Base-by-base conservation (phyloP, 192 early-diverging fungal genomes). In the Mortierella alpina region DNA sequence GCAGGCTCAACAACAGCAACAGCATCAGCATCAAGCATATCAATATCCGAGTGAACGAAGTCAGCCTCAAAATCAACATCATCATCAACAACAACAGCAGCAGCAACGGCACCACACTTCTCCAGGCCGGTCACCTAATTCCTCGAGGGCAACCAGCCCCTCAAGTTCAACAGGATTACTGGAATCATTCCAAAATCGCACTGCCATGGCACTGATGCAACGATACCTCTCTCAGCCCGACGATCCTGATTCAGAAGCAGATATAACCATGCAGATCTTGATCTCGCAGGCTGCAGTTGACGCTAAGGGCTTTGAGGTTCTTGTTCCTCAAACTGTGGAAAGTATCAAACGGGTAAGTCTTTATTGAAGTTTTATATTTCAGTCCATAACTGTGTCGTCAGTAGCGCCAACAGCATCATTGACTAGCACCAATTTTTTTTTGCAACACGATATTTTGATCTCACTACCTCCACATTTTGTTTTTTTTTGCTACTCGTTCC, bases 231-330 rank as follows among this genome's bases (percentile, higher is more conserved):
- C 58, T 18, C 49, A 47, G 0, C 77, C 77, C 5, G 70, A 72
- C 14, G 77, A 80, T 54, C 77, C 77, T 5, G 86, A 83, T 17
- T 82, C 84, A 5, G 72, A 76, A 10, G 75, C 68, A 15, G 88
- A 89, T 46, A 75, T 84, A 74, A 52, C 86, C 12, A 72, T 86
- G 44, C 85, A 86, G 64, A 64, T 87, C 9, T 58, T 89, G 59
- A 70, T 91, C 6, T 86, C 86, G 11, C 86, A 88, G 47, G 86
- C 90, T 0, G 72, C 88, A 0, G 77, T 88, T 7, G 90, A 91
- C 72, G 75, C 90, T 1, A 83, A 83, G 49, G 84, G 84, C 3
- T 91, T 86, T 66, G 84, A 85, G 11, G 67, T 89, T 5, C 62
- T 91, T 46, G 58, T 83, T 10, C 82, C 87, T 20, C 86, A 90